Evolutionary conservation across 768 basidiomycete genomes (phyloP).

Genomic region (Suillus sp.): DNA sequence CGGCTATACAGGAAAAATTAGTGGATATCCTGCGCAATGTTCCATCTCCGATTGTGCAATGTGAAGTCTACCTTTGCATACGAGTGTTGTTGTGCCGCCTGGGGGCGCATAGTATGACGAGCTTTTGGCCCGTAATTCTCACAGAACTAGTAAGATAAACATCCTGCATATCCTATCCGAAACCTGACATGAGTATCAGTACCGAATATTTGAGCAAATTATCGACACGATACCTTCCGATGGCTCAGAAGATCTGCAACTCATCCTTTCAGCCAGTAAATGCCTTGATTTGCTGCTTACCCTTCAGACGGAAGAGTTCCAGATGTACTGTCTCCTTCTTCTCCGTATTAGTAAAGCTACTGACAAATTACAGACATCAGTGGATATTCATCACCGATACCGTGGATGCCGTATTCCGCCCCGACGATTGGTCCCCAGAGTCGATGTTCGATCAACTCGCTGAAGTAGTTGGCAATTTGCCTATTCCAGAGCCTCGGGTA

Average conservation of each 20-base stretch:
- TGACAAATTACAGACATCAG: slow-evolving; percentile 65
- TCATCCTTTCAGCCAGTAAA: slow-evolving; percentile 90
- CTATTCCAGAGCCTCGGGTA: slow-evolving; percentile 42
- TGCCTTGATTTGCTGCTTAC: slow-evolving; percentile 91
- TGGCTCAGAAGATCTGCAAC: slow-evolving; percentile 80
- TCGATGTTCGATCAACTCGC: slow-evolving; percentile 91
- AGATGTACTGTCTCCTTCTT: slow-evolving; percentile 61
- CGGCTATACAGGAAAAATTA: slow-evolving; percentile 94
- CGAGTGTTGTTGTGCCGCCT: slow-evolving; percentile 89
- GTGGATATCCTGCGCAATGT: slow-evolving; percentile 88
- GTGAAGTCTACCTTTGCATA: slow-evolving; percentile 93
- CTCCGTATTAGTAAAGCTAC: not conserved
- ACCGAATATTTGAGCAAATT: slow-evolving; percentile 86
- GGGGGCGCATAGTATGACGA: slow-evolving; percentile 87
- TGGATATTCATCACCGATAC: slow-evolving; percentile 99
- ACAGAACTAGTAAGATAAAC: slow-evolving; percentile 75
- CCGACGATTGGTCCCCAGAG: slow-evolving; percentile 80
- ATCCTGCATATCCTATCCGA: not conserved
- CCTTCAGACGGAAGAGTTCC: slow-evolving; percentile 96
- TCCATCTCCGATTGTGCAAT: slow-evolving; percentile 81
- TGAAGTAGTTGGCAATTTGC: slow-evolving; percentile 75
- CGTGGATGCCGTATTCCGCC: slow-evolving; percentile 89
- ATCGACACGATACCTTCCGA: slow-evolving; percentile 73
- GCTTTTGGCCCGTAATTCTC: slow-evolving; percentile 95
- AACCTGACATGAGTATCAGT: slow-evolving; percentile 45